phyloP scores from a whole-genome alignment of 345 rosid species.

The Gossypium ekmanianum region DNA sequence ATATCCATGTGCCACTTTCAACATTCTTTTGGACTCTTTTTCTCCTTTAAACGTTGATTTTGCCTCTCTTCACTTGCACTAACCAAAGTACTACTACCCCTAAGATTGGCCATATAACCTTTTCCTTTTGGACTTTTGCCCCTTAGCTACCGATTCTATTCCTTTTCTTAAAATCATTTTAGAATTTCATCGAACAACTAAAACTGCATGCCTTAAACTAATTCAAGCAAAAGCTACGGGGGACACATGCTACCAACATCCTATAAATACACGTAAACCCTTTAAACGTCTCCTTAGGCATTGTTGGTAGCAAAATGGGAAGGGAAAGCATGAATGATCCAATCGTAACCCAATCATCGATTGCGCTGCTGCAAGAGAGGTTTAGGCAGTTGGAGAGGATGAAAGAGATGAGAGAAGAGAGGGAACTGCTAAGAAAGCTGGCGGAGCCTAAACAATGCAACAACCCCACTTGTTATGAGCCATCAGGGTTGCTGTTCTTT shows the following conservation, averaged over 20 bases:
- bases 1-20: conserved; percentile 58
- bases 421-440: conserved; percentile 38
- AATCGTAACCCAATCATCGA: conserved; percentile 51
- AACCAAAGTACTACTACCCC: conserved; percentile 38
- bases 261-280: conserved; percentile 26
- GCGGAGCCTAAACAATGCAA: conserved; percentile 30
- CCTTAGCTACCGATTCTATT: conserved; percentile 53
- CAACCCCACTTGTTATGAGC: conserved; percentile 29
- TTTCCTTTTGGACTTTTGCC: conserved; percentile 55
- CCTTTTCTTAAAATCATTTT: conserved; percentile 24
- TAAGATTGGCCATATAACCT: conserved; percentile 50
- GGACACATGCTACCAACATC: not conserved
- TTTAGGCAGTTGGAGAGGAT: conserved; percentile 58
- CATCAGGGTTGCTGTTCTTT: conserved; percentile 38
- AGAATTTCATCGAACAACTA: conserved; percentile 45
- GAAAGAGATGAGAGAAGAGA: conserved; percentile 59
- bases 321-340: conserved; percentile 37
- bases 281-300: conserved; percentile 14
- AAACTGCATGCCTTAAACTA: conserved; percentile 31
- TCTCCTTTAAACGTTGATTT: conserved; percentile 34
- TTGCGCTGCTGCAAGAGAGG: conserved; percentile 71
- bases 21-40: conserved; percentile 55
- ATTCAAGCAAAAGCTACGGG: conserved; percentile 21
- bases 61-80: conserved; percentile 28
- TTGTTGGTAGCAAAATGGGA: conserved; percentile 26